phyloP scores from a whole-genome alignment of 2,329 filamentous ascomycete genomes.

The Phaeosphaeriaceae sp. region DNA sequence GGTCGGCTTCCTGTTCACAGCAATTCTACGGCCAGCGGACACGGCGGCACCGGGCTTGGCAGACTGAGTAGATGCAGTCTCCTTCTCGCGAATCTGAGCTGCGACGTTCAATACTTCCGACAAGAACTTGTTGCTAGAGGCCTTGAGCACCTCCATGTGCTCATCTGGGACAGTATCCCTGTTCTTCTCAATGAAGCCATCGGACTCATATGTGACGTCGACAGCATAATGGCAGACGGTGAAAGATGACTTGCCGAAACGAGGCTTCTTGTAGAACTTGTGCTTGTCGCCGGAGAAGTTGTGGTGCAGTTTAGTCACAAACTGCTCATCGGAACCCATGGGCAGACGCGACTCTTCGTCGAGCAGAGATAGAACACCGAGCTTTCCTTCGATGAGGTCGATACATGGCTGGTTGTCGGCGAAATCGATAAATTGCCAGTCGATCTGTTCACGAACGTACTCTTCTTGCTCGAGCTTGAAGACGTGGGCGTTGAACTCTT shows the following conservation, averaged over 20 bases:
- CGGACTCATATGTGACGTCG: conserved; percentile 97
- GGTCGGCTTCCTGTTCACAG: conserved; percentile 94
- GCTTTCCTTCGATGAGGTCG: conserved; percentile 94
- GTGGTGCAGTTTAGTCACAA: conserved; percentile 94
- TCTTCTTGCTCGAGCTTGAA: conserved; percentile 99
- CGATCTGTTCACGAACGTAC: conserved; percentile 93
- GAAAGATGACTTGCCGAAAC: conserved; percentile 96
- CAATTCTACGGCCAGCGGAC: conserved; percentile 80
- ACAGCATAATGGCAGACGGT: conserved; percentile 98
- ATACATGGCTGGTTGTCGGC: conserved; percentile 99
- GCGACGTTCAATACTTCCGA: conserved; percentile 84
- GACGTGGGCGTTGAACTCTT: conserved; percentile 99
- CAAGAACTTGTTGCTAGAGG: conserved; percentile 85
- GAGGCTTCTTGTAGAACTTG: conserved; percentile 97
- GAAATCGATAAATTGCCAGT: conserved; percentile 99
- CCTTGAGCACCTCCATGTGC: conserved; percentile 90
- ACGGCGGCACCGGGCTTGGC: conserved; percentile 72
- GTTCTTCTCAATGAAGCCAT: conserved; percentile 99
- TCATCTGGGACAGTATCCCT: conserved; percentile 98
- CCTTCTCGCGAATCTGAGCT: conserved; percentile 87
- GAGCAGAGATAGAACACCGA: conserved; percentile 88
- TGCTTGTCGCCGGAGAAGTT: conserved; percentile 91
- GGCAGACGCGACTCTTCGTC: conserved; percentile 96
- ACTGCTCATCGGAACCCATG: conserved; percentile 97
- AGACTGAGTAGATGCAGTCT: conserved; percentile 67